Conservation (phyloP, 306 rosid genomes). For the Rubus idaeus region DNA sequence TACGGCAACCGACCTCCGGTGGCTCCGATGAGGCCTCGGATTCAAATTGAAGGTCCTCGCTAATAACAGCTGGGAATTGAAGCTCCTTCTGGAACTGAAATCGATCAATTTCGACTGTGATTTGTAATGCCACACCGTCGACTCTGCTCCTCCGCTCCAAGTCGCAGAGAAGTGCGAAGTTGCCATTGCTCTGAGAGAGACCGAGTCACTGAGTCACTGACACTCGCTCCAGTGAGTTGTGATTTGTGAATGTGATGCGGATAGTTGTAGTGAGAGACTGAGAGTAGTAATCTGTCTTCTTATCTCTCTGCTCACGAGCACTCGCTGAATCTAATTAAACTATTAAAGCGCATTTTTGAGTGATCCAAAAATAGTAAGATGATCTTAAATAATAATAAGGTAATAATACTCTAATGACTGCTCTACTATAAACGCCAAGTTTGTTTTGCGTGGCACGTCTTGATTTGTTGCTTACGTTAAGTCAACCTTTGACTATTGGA, state of each 20-base stretch:
- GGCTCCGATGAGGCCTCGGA: conserved; percentile 24
- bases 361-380: neutral
- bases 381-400: neutral
- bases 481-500: neutral
- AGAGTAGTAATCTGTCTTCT: neutral
- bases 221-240: neutral
- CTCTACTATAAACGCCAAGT: neutral
- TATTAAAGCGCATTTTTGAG: neutral
- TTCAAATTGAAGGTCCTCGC: conserved; percentile 26
- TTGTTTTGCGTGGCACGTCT: neutral
- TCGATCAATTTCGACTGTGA: conserved; percentile 42
- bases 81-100: conserved; percentile 31
- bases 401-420: neutral
- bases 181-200: conserved; percentile 47
- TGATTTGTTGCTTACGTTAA: neutral
- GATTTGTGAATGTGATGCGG: neutral
- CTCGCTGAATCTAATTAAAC: neutral
- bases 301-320: neutral
- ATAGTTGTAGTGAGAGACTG: neutral
- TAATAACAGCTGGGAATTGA: conserved; percentile 43
- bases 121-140: conserved; percentile 42
- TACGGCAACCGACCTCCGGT: conserved; percentile 37
- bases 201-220: neutral
- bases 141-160: conserved; percentile 22
- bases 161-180: conserved; percentile 58